Evolutionary conservation across 176 grass and related monocot genomes (phyloP), one percentile per base, ranked within the genome.

Genomic region (Cenchrus purpureus): DNA sequence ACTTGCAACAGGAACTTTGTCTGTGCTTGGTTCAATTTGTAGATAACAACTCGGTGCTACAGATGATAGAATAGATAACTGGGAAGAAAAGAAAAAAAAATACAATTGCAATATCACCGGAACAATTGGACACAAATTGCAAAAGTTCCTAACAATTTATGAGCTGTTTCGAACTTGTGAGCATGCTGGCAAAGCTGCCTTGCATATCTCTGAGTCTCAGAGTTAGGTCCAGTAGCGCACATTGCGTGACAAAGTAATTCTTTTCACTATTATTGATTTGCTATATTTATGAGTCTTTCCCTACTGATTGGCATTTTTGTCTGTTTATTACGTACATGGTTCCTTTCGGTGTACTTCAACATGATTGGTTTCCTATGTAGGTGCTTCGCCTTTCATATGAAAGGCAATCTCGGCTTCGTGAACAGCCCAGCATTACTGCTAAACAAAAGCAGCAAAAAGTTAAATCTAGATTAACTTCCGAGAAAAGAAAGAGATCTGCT

Each of bases 311-410:
- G 6, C n/a, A 57, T 67, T 77, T 66, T 48, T 34, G 6, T 59
- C 6, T 77, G 16, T 46, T 29, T 44, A 77, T 48, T 72, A 4
- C 43, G 19, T 68, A 16, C 20, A 61, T 58, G 16, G 17, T 83
- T 83, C 57, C 19, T 78, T 73, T 78, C 20, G 67, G 29, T 65
- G 72, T 86, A 46, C 74, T 86, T 66, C 42, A 48, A 48, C 29
- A 80, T 11, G 37, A 58, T 65, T 68, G 14, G 37, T 51, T 85
- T 88, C 25, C 73, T 79, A n/a, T 89, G 20, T 83, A 98, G 96
- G 96, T 98, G 55, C 92, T 98, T 61, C 88, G 93, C 74, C 70
- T 90, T 80, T 95, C 89, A 8, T 90, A 91, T 66, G 84, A 82
- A 58, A 90, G 82, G 54, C 63, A 90, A 12, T 82, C 84, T 79